Evolutionary conservation across 805 yeast species (phyloP), one percentile per base, ranked within the genome.

Genomic region (Metschnikowia bowlesiae): DNA sequence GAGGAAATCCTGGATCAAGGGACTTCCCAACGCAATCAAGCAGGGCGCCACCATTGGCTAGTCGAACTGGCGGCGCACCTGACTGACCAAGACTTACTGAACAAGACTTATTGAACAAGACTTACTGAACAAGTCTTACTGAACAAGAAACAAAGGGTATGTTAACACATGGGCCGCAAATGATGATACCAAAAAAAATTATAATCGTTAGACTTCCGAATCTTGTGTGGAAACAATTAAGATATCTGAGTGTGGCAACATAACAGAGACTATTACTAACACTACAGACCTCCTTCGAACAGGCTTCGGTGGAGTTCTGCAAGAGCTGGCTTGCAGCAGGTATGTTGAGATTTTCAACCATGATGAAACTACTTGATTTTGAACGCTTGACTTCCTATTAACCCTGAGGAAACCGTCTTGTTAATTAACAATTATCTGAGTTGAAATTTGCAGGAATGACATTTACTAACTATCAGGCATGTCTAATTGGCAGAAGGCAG

Each of bases 1-100:
- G 44, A 75, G 79, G n/a, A 84, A 85, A 58, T 76, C 87, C 4
- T 89, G 95, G 89, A 84, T 89, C 29, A 84, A 82, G 60, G 96
- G 94, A 2, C 72, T 90, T 43, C 90, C 90, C 29, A 82, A 76
- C 47, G 84, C 85, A 2, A 75, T 87, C 32, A 79, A 81, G 58
- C 78, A 77, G 50, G 83, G 71, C 2, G 56, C 62, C n/a, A 62
- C 67, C 11, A 52, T 71, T 30, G 73, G 71, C 11, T 69, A 57
- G 51, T n/a, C 28, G 8, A 16, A 14, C 44, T 16, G 40, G 40
- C 13, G 39, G 14, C 29, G 16, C 6, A 10, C 16, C 10, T 5
- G 14, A 33, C n/a, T 8, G 6, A 33, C n/a, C 36, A 13, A 33
- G 9, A 16, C 18, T 16, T 16, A 16, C 18, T 16, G 18, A 16